Conservation (phyloP, 139 green algal species). For the Astrephomene gubernaculifera region DNA sequence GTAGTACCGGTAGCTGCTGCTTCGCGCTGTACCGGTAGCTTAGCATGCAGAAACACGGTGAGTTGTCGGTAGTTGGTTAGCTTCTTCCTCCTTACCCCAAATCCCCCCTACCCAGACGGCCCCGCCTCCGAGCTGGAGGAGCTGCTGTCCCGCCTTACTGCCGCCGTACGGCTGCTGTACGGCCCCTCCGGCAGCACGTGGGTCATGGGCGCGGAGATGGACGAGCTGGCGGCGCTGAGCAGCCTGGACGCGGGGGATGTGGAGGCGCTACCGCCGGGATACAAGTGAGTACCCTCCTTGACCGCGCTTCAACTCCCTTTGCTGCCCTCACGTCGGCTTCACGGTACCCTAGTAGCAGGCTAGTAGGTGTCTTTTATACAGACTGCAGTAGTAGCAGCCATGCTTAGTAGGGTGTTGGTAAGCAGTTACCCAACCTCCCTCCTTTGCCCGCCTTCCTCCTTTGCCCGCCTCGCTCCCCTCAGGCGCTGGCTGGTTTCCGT, state of each 20-base stretch:
- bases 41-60: too few species aligned
- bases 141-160: slow-evolving; percentile 22
- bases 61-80: too few species aligned
- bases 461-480: neutral
- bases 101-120: neutral
- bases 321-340: too few species aligned
- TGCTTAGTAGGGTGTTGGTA: too few species aligned
- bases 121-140: slow-evolving; percentile 34
- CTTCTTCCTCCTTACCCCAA: neutral
- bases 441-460: neutral
- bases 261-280: slow-evolving; percentile 32
- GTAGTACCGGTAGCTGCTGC: too few species aligned
- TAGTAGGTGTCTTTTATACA: too few species aligned
- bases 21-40: too few species aligned
- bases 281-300: slow-evolving; percentile 42
- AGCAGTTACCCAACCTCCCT: too few species aligned
- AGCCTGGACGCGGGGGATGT: slow-evolving; percentile 23
- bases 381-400: too few species aligned
- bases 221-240: slow-evolving; percentile 32
- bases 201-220: slow-evolving; percentile 38
- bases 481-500: slow-evolving; percentile 30
- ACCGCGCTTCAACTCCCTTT: too few species aligned
- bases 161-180: slow-evolving; percentile 41
- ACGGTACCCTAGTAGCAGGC: too few species aligned
- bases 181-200: neutral